These are phyloP conservation scores for Fraxinus ornus DNA, from an alignment of 305 asterid species.

Conservation along the genomic window DNA sequence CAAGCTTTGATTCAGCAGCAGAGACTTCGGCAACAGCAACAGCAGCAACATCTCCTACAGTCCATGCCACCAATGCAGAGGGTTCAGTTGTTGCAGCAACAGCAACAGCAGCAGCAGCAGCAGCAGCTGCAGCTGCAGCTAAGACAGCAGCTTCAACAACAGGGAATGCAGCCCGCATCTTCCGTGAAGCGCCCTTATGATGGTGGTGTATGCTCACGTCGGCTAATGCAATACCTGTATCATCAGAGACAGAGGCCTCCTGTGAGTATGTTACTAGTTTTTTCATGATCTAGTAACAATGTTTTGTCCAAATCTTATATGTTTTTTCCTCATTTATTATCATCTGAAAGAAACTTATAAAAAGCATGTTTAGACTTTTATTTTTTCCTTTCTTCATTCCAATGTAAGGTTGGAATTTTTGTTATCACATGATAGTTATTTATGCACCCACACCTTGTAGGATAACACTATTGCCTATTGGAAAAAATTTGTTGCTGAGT, in stretches of 20 bases:
- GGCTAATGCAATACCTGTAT: constrained; percentile 86
- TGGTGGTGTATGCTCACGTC: constrained; percentile 88
- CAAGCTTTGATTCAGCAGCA: constrained; percentile 87
- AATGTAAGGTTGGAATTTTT: not conserved
- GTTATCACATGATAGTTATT: constrained; percentile 18
- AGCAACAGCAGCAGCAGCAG: constrained; percentile 58
- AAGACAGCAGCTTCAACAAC: constrained; percentile 72
- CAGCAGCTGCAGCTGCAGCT: constrained; percentile 65
- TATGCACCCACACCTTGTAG: constrained; percentile 36
- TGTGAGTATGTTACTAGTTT: constrained; percentile 51
- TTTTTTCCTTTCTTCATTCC: constrained; percentile 18
- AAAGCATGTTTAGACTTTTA: not conserved
- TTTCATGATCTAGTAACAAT: not conserved
- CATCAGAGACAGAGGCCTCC: constrained; percentile 89
- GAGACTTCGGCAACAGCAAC: constrained; percentile 68
- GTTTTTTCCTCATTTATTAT: not conserved
- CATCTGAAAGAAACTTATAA: constrained; percentile 11
- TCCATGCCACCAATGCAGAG: constrained; percentile 53
- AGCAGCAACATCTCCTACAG: constrained; percentile 42
- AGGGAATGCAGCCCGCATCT: constrained; percentile 61
- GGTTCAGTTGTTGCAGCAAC: constrained; percentile 48
- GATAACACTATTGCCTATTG: constrained; percentile 86
- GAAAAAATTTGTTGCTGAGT: constrained; percentile 92
- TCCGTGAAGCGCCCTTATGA: constrained; percentile 78
- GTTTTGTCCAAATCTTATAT: not conserved